Evolutionary conservation across 345 rosid genomes (phyloP).

Genomic region (Euphorbia pulcherrima): DNA sequence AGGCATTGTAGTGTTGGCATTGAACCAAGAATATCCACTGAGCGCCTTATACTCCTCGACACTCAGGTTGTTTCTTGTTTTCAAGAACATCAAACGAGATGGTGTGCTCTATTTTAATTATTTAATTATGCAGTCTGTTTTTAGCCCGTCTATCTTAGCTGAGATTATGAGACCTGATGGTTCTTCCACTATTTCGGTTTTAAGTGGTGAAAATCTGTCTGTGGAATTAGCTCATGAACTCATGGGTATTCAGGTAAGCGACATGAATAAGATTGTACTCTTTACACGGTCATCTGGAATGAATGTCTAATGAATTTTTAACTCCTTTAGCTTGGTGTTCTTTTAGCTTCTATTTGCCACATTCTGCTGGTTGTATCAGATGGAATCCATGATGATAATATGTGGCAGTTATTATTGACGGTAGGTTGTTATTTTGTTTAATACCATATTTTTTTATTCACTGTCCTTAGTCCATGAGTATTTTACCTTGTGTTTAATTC

Average conservation of each 20-base stretch:
- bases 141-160: conserved; percentile 69
- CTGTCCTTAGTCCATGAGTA: background rate
- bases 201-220: conserved; percentile 60
- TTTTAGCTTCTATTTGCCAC: conserved; percentile 75
- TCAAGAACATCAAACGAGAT: background rate
- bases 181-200: conserved; percentile 57
- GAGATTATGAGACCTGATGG: conserved; percentile 80
- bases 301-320: conserved; percentile 28
- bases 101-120: background rate
- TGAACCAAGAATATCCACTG: conserved; percentile 75
- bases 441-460: background rate
- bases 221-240: conserved; percentile 84
- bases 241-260: conserved; percentile 69
- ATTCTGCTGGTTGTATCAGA: conserved; percentile 76
- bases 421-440: conserved; percentile 29
- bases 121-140: conserved; percentile 65
- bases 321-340: conserved; percentile 67
- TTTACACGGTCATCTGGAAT: background rate
- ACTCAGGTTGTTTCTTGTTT: conserved; percentile 49
- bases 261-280: background rate
- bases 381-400: conserved; percentile 58
- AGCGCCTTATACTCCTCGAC: conserved; percentile 75
- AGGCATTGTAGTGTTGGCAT: conserved; percentile 71
- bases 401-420: conserved; percentile 65
- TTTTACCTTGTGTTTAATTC: background rate